Base-by-base conservation (phyloP, 1,284 basidiomycete genomes). In the Amylostereum chailletii region DNA sequence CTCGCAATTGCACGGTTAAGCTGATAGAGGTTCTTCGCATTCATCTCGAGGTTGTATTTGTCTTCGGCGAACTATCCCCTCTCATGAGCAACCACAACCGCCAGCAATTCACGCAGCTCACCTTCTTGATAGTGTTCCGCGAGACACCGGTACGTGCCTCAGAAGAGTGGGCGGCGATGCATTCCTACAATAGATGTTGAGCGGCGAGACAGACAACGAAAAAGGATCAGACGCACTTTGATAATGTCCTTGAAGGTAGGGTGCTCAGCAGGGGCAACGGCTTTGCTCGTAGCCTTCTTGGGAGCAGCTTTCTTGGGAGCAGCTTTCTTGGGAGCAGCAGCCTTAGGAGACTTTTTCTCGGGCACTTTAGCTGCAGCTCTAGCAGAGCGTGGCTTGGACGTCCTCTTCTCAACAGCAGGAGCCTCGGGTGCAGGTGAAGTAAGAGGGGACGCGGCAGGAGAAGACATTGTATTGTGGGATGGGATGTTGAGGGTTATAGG, bases 41-140 rank as follows among this genome's bases (percentile, higher is more conserved):
- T 63, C 61, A 82, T 73, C 49, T 84, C 76, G 52, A 90, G 62
- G 54, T 78, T 75, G 67, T 87, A 87, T 57, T 75, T 79, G 57
- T 86, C 81, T 58, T 85, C 82, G 38, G 88, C 79, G 65, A 71
- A 92, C 81, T 89, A 68, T 31, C 40, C 4, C 6, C 5, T 6
- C n/a, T 31, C 10, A 40, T 31, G 47, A 29, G 41, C 34, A 42
- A 46, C 42, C 38, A 19, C 44, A 42, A 10, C 45, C 47, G 37
- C 46, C 34, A 50, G 47, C 47, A 45, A 47, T 32, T 31, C 26
- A 19, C 19, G 9, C 3, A 29, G 56, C 59, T 19, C 40, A 74
- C 76, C 81, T 90, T 92, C 76, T 92, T 92, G 65, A 92, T 85
- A 40, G 78, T 77, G 42, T 72, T 72, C 51, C 90, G 78, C 38